Evolutionary conservation across 192 early-diverging fungal species (phyloP), one percentile per base, ranked within the genome.

Genomic region (Coemansia sp.): DNA sequence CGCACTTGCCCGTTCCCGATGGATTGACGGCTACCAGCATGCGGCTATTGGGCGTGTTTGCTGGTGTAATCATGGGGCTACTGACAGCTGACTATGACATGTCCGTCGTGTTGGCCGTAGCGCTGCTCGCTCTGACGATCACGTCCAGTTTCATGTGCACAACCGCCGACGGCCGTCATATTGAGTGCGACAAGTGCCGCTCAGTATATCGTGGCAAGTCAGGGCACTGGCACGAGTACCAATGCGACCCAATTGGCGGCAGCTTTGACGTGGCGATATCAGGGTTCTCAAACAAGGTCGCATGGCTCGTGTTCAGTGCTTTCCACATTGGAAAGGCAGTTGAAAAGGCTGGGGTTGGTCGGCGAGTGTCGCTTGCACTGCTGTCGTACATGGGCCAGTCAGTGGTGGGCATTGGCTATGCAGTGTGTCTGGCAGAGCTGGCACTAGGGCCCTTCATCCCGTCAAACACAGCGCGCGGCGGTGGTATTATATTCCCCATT

Each of bases 401-500:
- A 15, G 56, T 78, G 0, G 21, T 82, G 7, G 83, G 85, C 6
- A 63, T 87, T 5, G 84, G 70, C 30, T 86, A 84, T 48, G 81
- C 83, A 8, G 31, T 75, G 41, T 70, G 70, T 49, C 19, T 66
- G 33, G 60, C 79, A 43, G 86, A 90, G 63, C 45, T 86, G 37
- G 25, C 78, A 11, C 45, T 90, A 41, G 83, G 80, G 5, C 84
- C 86, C 9, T 88, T 90, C 70, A 80, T 90, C 31, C 87, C 88
- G 8, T 80, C 77, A 31, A 84, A 87, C 63, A 84, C 84, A 0
- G 89, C 89, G 11, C 81, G 89, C 30, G 89, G 89, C 25, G 89
- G 89, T 11, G 83, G 88, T 7, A 87, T 91, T 21, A 66, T 91
- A 4, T 78, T 85, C 25, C 89, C 89, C 0, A 80, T 91, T n/a